Conservation (phyloP, 108 stramenopile genomes). For the Cyclotella atomus region DNA sequence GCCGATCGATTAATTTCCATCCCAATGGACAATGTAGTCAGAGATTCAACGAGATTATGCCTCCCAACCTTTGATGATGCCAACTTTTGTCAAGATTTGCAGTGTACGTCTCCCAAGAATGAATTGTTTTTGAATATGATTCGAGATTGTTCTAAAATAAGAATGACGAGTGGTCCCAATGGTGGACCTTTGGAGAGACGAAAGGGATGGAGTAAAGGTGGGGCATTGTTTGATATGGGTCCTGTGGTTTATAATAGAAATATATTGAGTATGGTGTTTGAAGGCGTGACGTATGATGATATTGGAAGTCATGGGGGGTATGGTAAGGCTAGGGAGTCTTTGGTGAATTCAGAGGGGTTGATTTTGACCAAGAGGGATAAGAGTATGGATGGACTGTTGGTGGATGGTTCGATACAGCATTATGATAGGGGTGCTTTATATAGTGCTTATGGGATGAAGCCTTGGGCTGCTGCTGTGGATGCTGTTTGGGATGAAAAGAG, state of each 20-base stretch:
- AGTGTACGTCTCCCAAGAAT: constrained; percentile 24
- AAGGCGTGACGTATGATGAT: neutral
- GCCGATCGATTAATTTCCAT: constrained; percentile 24
- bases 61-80: constrained; percentile 32
- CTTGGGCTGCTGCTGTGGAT: constrained; percentile 20
- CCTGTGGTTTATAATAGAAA: constrained; percentile 17
- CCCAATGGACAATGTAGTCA: neutral
- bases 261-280: constrained; percentile 20
- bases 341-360: constrained; percentile 12
- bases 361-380: constrained; percentile 15
- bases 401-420: constrained; percentile 4
- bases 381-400: neutral
- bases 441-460: constrained; percentile 10
- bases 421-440: constrained; percentile 6
- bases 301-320: neutral
- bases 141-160: constrained; percentile 2
- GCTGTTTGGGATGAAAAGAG: constrained; percentile 8
- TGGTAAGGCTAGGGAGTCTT: constrained; percentile 8
- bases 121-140: constrained; percentile 15
- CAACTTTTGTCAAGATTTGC: constrained; percentile 39
- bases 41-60: constrained; percentile 7
- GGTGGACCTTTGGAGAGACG: constrained; percentile 17
- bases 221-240: constrained; percentile 24
- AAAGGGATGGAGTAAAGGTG: constrained; percentile 22
- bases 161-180: constrained; percentile 3